Evolutionary conservation across 768 basidiomycete species (phyloP), one percentile per base, ranked within the genome.

Genomic region (Hortiboletus campestris): DNA sequence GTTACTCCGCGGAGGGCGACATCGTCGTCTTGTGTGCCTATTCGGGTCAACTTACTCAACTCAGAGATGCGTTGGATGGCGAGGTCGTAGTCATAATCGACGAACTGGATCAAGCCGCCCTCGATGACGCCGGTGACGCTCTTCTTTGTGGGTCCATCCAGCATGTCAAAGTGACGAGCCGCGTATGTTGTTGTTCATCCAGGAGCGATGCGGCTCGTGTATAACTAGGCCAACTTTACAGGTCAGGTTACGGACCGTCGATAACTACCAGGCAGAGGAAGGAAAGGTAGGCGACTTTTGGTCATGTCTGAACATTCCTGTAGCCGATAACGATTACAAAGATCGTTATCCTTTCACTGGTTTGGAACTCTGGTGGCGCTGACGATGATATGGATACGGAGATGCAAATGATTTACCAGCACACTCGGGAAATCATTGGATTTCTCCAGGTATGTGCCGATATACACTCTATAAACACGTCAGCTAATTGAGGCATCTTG

Each of bases 191-290:
- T 43, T 4, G 25, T 28, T 38, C 0, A 2, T 40, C 8, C 25
- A 39, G 22, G 32, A 16, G 36, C 13, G 22, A n/a, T 40, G 22
- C 10, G 7, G 3, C 6, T 16, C 14, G 17, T n/a, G 31, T 34
- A 41, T 51, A n/a, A 53, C 25, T 12, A 5, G 0, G 20, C 17
- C 25, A 7, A 22, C 10, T 19, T 47, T 48, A 6, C 46, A 89
- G 87, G 80, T 89, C 40, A 78, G 81, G 10, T 73, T 91, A 6
- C 80, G 89, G 6, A 91, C 89, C 0, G 80, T 91, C 2, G 89
- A 92, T 58, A 89, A 85, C 48, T 91, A 83, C 63, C 90, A 91
- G 68, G 89, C 88, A 3, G 83, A 86, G 55, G 88, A 89, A 72
- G 84, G 80, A 2, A 81, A 77, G 64, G 83, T 81, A 59, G 17